These are phyloP conservation scores for Omphalea diandra DNA, from an alignment of 441 rosid genomes.

Conservation along the genomic window DNA sequence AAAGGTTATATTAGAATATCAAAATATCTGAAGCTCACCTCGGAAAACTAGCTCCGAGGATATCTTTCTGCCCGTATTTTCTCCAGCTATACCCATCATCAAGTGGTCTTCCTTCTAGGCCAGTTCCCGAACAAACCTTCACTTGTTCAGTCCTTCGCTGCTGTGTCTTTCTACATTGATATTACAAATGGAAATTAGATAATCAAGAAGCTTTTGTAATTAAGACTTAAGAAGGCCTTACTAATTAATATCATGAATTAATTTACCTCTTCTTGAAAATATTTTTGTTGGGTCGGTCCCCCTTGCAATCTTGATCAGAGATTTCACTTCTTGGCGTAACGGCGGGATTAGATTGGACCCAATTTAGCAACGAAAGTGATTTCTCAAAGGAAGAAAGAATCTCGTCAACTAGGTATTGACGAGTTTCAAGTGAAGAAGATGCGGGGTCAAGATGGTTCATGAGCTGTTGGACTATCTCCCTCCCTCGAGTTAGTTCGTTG, in stretches of 20 bases:
- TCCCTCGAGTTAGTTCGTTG: conserved; percentile 57
- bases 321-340: conserved; percentile 51
- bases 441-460: conserved; percentile 39
- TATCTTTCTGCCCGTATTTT: conserved; percentile 91
- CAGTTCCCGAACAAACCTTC: conserved; percentile 40
- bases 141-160: conserved; percentile 53
- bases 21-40: conserved; percentile 39
- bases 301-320: conserved; percentile 41
- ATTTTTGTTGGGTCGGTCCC: conserved; percentile 25
- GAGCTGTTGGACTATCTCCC: conserved; percentile 59
- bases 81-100: conserved; percentile 95
- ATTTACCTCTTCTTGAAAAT: conserved; percentile 57
- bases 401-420: conserved; percentile 42
- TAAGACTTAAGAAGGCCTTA: too few species aligned
- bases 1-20: neutral
- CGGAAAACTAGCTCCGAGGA: conserved; percentile 77
- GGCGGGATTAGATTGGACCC: conserved; percentile 17
- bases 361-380: conserved; percentile 45
- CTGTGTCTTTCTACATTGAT: conserved; percentile 58
- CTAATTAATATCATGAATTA: too few species aligned
- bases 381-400: conserved; percentile 67
- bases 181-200: too few species aligned
- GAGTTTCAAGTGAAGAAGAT: conserved; percentile 43
- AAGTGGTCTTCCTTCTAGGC: conserved; percentile 43
- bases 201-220: too few species aligned